phyloP scores from a whole-genome alignment of 768 basidiomycete species.

The Austroboletus eburneus region DNA sequence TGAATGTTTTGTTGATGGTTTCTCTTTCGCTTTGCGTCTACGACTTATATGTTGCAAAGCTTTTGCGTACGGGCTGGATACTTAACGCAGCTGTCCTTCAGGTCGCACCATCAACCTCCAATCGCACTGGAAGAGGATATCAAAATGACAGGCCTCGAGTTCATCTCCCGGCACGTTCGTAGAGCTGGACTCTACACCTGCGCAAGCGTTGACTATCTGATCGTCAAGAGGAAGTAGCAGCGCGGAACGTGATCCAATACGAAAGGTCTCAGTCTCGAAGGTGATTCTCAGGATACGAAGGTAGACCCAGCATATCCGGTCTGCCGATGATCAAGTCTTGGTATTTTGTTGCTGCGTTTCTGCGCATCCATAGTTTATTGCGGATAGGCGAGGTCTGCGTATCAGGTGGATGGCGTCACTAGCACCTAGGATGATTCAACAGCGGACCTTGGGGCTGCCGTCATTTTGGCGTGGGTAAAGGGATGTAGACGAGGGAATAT shows the following conservation, averaged over 20 bases:
- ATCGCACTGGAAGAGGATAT: too few species aligned
- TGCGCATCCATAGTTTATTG: too few species aligned
- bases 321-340: conserved; percentile 56
- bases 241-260: conserved; percentile 49
- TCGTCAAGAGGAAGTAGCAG: conserved; percentile 49
- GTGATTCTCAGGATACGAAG: neutral
- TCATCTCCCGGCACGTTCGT: conserved; percentile 13
- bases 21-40: neutral
- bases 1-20: neutral
- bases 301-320: too few species aligned
- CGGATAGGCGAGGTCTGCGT: conserved; percentile 42
- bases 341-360: too few species aligned
- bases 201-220: conserved; percentile 32
- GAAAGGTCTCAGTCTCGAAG: neutral
- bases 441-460: conserved; percentile 45
- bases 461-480: conserved; percentile 52
- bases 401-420: conserved; percentile 43
- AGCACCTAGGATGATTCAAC: conserved; percentile 41
- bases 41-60: conserved; percentile 26
- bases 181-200: neutral
- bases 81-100: conserved; percentile 51
- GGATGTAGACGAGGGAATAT: too few species aligned
- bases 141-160: too few species aligned
- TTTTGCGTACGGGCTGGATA: conserved; percentile 58
- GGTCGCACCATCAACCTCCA: conserved; percentile 35